Conservation (phyloP, 1,139 yeast species). For the Nakaseomyces kungkrabaensis region DNA sequence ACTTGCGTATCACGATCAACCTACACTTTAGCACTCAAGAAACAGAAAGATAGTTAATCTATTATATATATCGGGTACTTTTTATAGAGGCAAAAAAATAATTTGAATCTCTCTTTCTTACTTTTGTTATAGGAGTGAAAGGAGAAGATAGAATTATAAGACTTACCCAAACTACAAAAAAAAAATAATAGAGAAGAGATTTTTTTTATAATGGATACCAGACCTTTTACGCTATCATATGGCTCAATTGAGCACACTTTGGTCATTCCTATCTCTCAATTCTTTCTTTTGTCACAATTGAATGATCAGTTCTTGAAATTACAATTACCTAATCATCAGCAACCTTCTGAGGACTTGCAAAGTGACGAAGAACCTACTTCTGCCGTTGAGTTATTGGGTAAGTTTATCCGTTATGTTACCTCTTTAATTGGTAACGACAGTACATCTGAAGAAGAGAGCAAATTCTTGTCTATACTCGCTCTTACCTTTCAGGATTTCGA, state of each 20-base stretch:
- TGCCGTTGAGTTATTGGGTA: constrained; percentile 76
- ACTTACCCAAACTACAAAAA: no score
- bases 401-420: constrained; percentile 75
- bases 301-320: constrained; percentile 69
- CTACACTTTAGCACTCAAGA: no score
- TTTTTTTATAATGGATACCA: constrained; percentile 31
- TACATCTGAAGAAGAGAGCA: constrained; percentile 33
- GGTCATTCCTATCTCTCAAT: constrained; percentile 73
- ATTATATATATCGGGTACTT: no score
- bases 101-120: no score
- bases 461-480: constrained; percentile 58
- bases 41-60: no score
- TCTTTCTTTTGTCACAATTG: constrained; percentile 75
- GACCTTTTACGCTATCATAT: constrained; percentile 76
- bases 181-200: neutral
- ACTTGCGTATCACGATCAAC: no score
- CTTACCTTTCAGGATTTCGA: constrained; percentile 76
- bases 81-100: neutral
- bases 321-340: constrained; percentile 45
- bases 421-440: constrained; percentile 32
- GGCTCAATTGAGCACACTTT: constrained; percentile 84
- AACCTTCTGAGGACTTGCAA: constrained; percentile 73
- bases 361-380: constrained; percentile 85
- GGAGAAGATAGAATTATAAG: no score
- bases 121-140: no score